A percentile compares a stretch with the other conserved stretches of the same genome.
phyloP scores from a whole-genome alignment of 306 rosid species.

The Lupinus albus region DNA sequence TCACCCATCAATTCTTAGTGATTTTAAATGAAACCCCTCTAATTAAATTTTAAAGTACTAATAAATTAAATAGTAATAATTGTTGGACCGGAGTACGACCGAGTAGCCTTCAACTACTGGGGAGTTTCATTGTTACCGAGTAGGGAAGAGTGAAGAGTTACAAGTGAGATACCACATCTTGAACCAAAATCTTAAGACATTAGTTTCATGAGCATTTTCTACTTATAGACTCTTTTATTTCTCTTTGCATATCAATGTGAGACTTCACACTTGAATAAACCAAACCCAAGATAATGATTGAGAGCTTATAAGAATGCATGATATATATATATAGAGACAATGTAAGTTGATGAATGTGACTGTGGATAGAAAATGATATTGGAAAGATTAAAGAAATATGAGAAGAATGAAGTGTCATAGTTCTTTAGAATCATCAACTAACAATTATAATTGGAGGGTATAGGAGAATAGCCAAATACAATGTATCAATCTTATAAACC shows the following conservation, averaged over 20 bases:
- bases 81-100: too few relatives aligned
- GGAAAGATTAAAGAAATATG: slow-evolving; percentile 34
- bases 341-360: slow-evolving; percentile 58
- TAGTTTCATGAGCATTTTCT: too few relatives aligned
- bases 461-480: slow-evolving; percentile 43
- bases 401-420: slow-evolving; percentile 42
- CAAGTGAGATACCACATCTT: too few relatives aligned
- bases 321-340: slow-evolving; percentile 42
- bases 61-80: slow-evolving; percentile 34
- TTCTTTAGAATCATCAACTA: slow-evolving; percentile 42
- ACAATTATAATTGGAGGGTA: slow-evolving; percentile 42
- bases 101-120: too few relatives aligned
- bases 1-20: slow-evolving; percentile 31
- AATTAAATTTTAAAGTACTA: slow-evolving; percentile 1
- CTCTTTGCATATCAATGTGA: too few relatives aligned
- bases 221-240: too few relatives aligned
- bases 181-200: too few relatives aligned
- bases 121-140: too few relatives aligned
- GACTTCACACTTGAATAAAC: too few relatives aligned
- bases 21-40: slow-evolving; percentile 40
- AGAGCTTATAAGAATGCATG: slow-evolving; percentile 40
- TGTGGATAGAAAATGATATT: slow-evolving; percentile 40
- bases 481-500: slow-evolving; percentile 41
- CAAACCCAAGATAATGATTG: too few relatives aligned
- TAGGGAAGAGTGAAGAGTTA: too few relatives aligned